phyloP scores from a whole-genome alignment of 805 yeast species.

The Zygosaccharomyces pseudorouxii region DNA sequence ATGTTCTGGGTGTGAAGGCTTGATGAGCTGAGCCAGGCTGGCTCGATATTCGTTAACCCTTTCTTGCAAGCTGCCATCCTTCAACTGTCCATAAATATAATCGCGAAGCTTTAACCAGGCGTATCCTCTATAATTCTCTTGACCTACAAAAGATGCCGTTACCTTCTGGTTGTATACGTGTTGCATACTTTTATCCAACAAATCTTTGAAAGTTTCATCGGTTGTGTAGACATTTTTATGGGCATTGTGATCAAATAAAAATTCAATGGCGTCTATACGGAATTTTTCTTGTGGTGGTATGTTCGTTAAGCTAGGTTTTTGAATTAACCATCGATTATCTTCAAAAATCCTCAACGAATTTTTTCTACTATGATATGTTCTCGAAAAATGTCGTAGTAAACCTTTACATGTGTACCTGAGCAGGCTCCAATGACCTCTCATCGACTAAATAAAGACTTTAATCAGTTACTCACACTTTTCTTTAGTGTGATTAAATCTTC shows the following conservation, averaged over 20 bases:
- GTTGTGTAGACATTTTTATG: conserved; percentile 11
- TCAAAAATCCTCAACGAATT: conserved; percentile 9
- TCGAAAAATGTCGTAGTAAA: not conserved
- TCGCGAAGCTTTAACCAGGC: conserved; percentile 20
- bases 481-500: not conserved
- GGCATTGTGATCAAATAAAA: conserved; percentile 7
- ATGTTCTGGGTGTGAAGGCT: conserved; percentile 17
- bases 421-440: not conserved
- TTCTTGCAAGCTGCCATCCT: conserved; percentile 6
- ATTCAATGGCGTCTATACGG: conserved; percentile 3
- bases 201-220: conserved; percentile 10
- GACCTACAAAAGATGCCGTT: conserved; percentile 6
- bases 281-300: conserved; percentile 15
- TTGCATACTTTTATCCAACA: conserved; percentile 15
- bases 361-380: not conserved
- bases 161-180: conserved; percentile 19
- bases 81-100: conserved; percentile 16
- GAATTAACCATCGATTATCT: conserved; percentile 16
- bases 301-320: conserved; percentile 14
- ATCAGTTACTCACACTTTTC: not conserved
- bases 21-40: conserved; percentile 13
- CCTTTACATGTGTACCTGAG: not conserved
- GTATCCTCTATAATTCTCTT: conserved; percentile 6
- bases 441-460: not conserved
- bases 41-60: conserved; percentile 7